Base-by-base conservation (phyloP, 192 early-diverging fungal genomes). In the Allomyces macrogynus region DNA sequence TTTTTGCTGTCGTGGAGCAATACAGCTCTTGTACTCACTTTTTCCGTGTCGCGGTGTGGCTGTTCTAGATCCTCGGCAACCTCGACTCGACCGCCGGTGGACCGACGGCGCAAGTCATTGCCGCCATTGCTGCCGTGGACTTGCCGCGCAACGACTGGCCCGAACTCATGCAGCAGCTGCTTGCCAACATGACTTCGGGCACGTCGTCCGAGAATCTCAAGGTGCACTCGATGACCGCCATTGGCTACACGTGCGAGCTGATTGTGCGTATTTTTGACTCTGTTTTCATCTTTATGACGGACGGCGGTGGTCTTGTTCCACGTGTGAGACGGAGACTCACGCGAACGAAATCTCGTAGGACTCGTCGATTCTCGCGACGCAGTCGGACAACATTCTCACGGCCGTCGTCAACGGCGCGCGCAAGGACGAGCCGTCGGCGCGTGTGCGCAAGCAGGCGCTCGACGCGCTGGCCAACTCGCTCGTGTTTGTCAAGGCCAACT, bases 371-470 rank as follows among this genome's bases (percentile, higher is more conserved):
- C 76, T 99, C 63, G 74, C 84, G 10, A 65, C 80, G 40, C 88
- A 96, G 71, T 80, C 91, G 66, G 91, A 93, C 72, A 74, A 81
- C 27, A 96, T 99, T 72, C 75, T 99, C 65, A 97, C 92, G 23
- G 90, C 94, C 0, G 89, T 99, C 60, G 84, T 91, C 14, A 87
- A 91, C 72, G 96, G 96, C 40, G 94, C 93, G n/a, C 84, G 87
- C 40, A 91, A 91, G 66, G 89, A 95, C 62, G 91, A 95, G 71
- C 81, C 85, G 44, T 86, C 72, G 80, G 49, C 49, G 49, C 16
- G 16, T 3, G 49, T 57, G 49, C 84, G 92, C 60, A 75, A 86
- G 32, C 88, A 91, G 12, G 94, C 95, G 43, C 76, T 97, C 66
- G 81, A 80, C 60, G 93, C 97, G 7, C 78, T 99, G 61, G 85